Evolutionary conservation across 192 early-diverging fungal species (phyloP), one percentile per base, ranked within the genome.

Genomic region (Gamsiella multidivaricata): DNA sequence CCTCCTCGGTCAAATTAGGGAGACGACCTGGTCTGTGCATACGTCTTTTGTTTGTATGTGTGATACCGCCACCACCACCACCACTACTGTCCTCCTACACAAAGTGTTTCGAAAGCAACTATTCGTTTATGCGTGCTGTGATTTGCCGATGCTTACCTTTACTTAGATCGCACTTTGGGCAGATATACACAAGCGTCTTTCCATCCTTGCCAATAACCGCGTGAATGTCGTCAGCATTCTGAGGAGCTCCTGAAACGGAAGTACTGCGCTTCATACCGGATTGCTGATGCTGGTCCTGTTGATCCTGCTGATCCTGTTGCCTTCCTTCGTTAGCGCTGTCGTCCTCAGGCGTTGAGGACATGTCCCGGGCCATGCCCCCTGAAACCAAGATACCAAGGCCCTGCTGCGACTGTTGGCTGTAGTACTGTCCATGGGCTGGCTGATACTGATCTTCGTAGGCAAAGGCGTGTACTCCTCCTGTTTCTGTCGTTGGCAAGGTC

Each of bases 121-220:
- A n/a, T n/a, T n/a, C n/a, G n/a, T n/a, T n/a, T n/a, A n/a, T n/a
- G n/a, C n/a, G n/a, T n/a, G n/a, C n/a, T n/a, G n/a, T n/a, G n/a
- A n/a, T n/a, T n/a, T n/a, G n/a, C n/a, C n/a, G n/a, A n/a, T n/a
- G n/a, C n/a, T 59, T 69, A 69, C 67, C 67, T 69, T 69, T 69
- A 36, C 60, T 71, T n/a, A 61, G 59, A 31, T 49, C 54, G 42
- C 74, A 78, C 59, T 78, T 66, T 10, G 65, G 58, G 36, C 74
- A 78, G 20, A 65, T 61, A 47, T 66, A 78, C 22, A 68, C 52
- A 25, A 68, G 32, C 5, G 65, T 78, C 54, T 69, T 68, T 28
- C 74, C 74, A 47, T 78, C 66, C 45, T 78, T 67, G 54, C 74
- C 57, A 28, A 78, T 60, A 17, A 78, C 59, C 22, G 64, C 58